A percentile compares a stretch with the other conserved stretches of the same genome.
These are phyloP conservation scores for Allantophomopsis cytisporea DNA, from an alignment of 2,329 filamentous ascomycete genomes.

Conservation along the genomic window DNA sequence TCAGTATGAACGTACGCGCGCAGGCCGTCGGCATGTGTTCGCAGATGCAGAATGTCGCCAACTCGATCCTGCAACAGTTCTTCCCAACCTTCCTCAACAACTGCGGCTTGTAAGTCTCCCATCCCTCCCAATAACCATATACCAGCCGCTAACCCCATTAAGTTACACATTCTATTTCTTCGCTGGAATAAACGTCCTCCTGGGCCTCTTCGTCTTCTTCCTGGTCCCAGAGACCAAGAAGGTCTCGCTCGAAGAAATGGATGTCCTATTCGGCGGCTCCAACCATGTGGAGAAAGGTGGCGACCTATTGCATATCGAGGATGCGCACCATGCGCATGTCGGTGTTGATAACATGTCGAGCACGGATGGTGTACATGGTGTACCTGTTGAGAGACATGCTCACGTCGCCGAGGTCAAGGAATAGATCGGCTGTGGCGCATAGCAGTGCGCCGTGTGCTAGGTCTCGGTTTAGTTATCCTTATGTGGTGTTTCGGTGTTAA, in stretches of 20 bases:
- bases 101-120: slow-evolving; percentile 21
- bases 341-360: slow-evolving; percentile 20
- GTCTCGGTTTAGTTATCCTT: no score
- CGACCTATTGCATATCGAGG: slow-evolving; percentile 11
- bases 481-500: no score
- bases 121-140: neutral
- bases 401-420: no score
- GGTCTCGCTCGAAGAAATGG: slow-evolving; percentile 38
- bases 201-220: slow-evolving; percentile 34
- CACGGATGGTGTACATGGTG: no score
- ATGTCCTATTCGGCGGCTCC: slow-evolving; percentile 32
- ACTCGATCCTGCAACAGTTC: slow-evolving; percentile 56
- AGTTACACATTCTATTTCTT: slow-evolving; percentile 33
- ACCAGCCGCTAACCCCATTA: neutral
- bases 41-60: slow-evolving; percentile 49
- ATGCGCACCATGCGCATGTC: slow-evolving; percentile 11
- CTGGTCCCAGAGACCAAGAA: slow-evolving; percentile 41
- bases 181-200: slow-evolving; percentile 29
- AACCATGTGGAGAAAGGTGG: slow-evolving; percentile 17
- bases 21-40: slow-evolving; percentile 56
- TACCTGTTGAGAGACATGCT: no score
- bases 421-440: no score
- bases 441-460: no score
- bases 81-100: slow-evolving; percentile 54
- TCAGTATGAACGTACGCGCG: slow-evolving; percentile 59